Evolutionary conservation across 2,329 filamentous ascomycete genomes (phyloP).

Genomic region (Verticillium klebahnii): DNA sequence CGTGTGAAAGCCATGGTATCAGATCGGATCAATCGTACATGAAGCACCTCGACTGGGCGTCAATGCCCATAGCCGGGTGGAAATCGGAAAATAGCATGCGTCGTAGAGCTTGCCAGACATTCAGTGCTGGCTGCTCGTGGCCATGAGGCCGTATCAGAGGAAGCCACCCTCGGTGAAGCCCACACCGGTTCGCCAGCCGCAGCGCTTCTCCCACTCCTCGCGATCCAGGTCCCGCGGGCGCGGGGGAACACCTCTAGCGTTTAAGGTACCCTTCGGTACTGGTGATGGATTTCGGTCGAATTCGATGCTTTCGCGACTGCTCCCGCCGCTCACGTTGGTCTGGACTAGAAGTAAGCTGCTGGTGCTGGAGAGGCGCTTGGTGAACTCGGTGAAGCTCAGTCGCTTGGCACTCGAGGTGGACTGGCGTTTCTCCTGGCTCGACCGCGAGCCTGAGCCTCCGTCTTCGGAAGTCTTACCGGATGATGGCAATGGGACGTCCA

Average conservation of each 20-base stretch:
- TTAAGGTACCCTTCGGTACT: conserved; percentile 23
- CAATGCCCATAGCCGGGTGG: background rate
- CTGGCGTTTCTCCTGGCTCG: conserved; percentile 40
- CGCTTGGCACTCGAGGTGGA: conserved; percentile 53
- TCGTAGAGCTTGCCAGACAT: background rate
- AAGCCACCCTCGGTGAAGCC: conserved; percentile 52
- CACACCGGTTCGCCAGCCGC: conserved; percentile 53
- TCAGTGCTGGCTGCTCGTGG: background rate
- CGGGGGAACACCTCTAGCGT: conserved; percentile 23
- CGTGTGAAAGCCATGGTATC: background rate
- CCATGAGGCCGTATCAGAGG: conserved; percentile 31
- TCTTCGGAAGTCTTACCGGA: conserved; percentile 28
- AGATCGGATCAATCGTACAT: background rate
- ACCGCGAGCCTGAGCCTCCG: conserved; percentile 18
- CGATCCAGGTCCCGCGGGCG: conserved; percentile 28
- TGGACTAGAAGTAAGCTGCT: conserved; percentile 56
- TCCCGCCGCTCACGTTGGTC: conserved; percentile 46
- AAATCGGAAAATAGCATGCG: background rate
- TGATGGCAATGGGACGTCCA: conserved; percentile 17
- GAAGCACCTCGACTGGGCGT: background rate
- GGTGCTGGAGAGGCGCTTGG: conserved; percentile 55
- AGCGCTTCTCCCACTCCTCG: conserved; percentile 37
- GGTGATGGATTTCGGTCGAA: conserved; percentile 33
- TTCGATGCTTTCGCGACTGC: conserved; percentile 44
- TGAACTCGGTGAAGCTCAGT: conserved; percentile 58